Conservation (phyloP, 148 eudicot genomes). For the Rhododendron henanense region DNA sequence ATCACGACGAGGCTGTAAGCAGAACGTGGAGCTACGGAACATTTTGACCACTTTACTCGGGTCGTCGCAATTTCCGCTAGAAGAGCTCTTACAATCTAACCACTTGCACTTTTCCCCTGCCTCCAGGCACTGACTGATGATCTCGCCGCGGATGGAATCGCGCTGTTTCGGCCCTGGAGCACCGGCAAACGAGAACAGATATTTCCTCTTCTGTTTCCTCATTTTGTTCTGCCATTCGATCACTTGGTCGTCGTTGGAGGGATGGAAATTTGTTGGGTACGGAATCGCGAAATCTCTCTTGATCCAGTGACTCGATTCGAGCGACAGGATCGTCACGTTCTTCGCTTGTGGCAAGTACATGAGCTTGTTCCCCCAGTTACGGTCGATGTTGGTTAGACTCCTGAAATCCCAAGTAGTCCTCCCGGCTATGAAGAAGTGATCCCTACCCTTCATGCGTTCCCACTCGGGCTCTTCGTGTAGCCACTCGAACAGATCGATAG, state of each 20-base stretch:
- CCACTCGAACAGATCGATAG: slow-evolving; percentile 26
- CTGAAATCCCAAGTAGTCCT: slow-evolving; percentile 42
- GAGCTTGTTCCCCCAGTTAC: slow-evolving; percentile 37
- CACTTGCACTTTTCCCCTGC: slow-evolving; percentile 25
- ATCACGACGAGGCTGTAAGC: slow-evolving; percentile 45
- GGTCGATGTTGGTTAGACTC: not conserved
- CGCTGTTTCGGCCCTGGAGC: slow-evolving; percentile 27
- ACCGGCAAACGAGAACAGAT: slow-evolving; percentile 34
- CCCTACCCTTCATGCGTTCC: slow-evolving; percentile 21
- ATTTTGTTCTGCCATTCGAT: slow-evolving; percentile 32
- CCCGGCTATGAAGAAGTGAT: slow-evolving; percentile 41
- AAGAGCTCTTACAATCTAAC: slow-evolving; percentile 15
- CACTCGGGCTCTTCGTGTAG: slow-evolving; percentile 37
- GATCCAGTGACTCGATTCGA: slow-evolving; percentile 31
- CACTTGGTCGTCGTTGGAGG: slow-evolving; percentile 25
- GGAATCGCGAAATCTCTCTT: slow-evolving; percentile 38
- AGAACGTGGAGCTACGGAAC: slow-evolving; percentile 32
- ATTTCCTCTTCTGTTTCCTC: slow-evolving; percentile 20
- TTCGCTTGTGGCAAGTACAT: slow-evolving; percentile 27
- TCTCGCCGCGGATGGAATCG: slow-evolving; percentile 20
- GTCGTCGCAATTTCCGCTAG: slow-evolving; percentile 7
- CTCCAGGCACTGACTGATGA: slow-evolving; percentile 33
- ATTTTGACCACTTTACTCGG: slow-evolving; percentile 17
- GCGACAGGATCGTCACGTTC: slow-evolving; percentile 31
- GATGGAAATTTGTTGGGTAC: slow-evolving; percentile 51